Evolutionary conservation across 306 rosid genomes (phyloP).

Genomic region (Cicer judaicum): DNA sequence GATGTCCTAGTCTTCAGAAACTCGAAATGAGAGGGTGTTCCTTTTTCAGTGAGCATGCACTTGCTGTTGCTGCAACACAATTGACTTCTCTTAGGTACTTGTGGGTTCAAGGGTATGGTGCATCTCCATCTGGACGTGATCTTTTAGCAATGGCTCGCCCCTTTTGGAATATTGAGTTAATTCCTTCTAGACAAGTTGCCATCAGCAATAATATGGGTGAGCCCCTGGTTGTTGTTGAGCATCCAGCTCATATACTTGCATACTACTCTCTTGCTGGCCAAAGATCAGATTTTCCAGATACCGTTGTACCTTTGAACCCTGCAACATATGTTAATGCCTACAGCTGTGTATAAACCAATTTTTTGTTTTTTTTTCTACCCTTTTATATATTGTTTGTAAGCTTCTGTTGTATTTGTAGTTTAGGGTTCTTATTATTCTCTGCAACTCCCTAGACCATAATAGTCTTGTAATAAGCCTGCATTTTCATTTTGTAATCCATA

Average conservation of each 20-base stretch:
- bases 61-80: constrained; percentile 71
- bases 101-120: constrained; percentile 94
- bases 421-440: constrained; percentile 45
- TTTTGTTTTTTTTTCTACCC: constrained; percentile 11
- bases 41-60: constrained; percentile 75
- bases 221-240: constrained; percentile 43
- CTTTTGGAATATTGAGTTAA: constrained; percentile 88
- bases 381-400: constrained; percentile 53
- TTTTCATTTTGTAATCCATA: constrained; percentile 47
- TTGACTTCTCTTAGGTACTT: constrained; percentile 79
- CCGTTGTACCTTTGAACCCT: constrained; percentile 66
- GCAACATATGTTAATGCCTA: constrained; percentile 39
- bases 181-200: constrained; percentile 65
- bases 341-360: constrained; percentile 57
- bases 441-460: constrained; percentile 53
- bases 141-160: constrained; percentile 87
- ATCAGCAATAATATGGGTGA: constrained; percentile 26
- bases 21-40: constrained; percentile 93
- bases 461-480: constrained; percentile 62
- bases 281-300: constrained; percentile 79
- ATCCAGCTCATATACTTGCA: constrained; percentile 91
- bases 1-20: constrained; percentile 90
- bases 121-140: constrained; percentile 63
- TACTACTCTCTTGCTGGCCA: constrained; percentile 96
- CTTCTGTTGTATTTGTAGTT: constrained; percentile 35